Evolutionary conservation across 257 asterid genomes (phyloP), one percentile per base, ranked within the genome.

Genomic region (Solanum arcanum): DNA sequence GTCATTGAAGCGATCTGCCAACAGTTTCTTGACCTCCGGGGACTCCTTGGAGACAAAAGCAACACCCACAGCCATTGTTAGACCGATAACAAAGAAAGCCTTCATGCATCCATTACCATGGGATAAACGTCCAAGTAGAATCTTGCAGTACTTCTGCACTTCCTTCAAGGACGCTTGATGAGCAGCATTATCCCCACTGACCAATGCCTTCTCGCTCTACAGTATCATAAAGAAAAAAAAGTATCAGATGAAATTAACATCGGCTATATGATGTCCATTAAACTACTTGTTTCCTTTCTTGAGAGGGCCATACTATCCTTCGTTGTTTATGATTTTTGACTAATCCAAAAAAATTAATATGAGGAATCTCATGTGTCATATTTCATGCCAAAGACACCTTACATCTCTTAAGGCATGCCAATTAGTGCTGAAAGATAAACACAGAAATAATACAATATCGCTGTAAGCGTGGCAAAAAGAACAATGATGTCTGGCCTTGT

Each of bases 141-240:
- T 70, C 91, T 90, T 95, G 86, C 97, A 89, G 90, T 93, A 91
- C 78, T 92, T 94, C 86, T 94, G 96, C 4, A 98, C 95, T 39
- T 96, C 98, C 92, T 89, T 92, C 86, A 91, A 91, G 41, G 72
- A 33, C 27, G 89, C 89, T 90, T 90, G 93, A 80, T 41, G 88
- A 29, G 46, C 69, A 81, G 35, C 94, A 83, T 94, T 96, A 42
- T 33, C 94, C 59, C 88, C 94, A 11, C 89, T 93, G 73, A 87
- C 89, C 42, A 91, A 85, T 46, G 93, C 96, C 88, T 93, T 90
- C 93, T 92, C 94, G 66, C 94, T 96, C 99, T 96, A 91, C 85
- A 44, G 42, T 81, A 81, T 29, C 44, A 81, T 11, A 49, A 31
- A 49, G 44, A 41, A 5, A 37, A 85, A 64, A 64, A 78, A 2